These are phyloP conservation scores for Coffea humblotiana DNA, from an alignment of 305 asterid genomes.

Conservation along the genomic window DNA sequence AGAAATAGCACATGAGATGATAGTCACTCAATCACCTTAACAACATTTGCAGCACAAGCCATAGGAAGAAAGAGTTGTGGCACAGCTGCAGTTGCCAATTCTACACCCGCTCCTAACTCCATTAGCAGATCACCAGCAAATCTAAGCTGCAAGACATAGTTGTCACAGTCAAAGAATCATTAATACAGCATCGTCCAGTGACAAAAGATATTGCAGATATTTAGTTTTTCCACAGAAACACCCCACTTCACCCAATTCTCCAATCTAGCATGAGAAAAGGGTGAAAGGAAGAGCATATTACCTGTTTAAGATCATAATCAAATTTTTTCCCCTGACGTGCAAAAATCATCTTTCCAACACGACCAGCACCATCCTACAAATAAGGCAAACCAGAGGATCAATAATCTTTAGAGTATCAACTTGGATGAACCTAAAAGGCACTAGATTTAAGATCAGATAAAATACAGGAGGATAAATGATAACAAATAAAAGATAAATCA, in stretches of 20 bases:
- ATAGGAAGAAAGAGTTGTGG: conserved; percentile 94
- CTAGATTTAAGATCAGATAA: neutral
- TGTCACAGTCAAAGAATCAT: neutral
- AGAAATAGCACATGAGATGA: neutral
- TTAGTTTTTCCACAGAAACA: neutral
- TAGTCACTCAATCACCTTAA: conserved; percentile 56
- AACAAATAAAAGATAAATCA: neutral
- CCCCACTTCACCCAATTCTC: neutral
- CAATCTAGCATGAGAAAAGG: neutral
- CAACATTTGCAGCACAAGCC: conserved; percentile 98
- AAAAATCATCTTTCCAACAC: conserved; percentile 95
- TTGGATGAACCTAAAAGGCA: neutral
- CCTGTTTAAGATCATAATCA: conserved; percentile 93
- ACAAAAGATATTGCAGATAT: neutral
- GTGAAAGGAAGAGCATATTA: conserved; percentile 13
- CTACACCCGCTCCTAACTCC: conserved; percentile 98
- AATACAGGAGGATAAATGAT: neutral
- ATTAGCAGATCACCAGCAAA: conserved; percentile 91
- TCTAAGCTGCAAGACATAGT: conserved; percentile 61
- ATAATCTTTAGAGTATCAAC: neutral
- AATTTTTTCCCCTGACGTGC: conserved; percentile 90
- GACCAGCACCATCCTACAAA: conserved; percentile 92
- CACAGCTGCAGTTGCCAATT: conserved; percentile 82
- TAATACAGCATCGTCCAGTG: neutral
- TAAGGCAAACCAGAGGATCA: neutral